These are phyloP conservation scores for Suhomyces xylopsoci DNA, from an alignment of 805 yeast genomes.

Conservation along the genomic window DNA sequence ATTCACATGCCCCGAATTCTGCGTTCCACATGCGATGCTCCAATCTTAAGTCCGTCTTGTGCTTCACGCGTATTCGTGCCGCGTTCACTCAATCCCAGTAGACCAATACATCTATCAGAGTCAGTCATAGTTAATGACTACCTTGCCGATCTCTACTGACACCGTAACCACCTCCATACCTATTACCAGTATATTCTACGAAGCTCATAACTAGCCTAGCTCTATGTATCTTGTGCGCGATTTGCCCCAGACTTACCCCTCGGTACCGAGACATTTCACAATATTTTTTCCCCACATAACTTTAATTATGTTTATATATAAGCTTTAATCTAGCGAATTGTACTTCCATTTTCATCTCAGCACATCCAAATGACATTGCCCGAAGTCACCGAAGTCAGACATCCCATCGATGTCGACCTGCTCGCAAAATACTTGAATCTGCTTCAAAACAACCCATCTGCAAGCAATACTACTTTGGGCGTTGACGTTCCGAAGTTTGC, in stretches of 20 bases:
- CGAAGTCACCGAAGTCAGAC: slow-evolving; percentile 33
- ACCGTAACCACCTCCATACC: too few relatives aligned
- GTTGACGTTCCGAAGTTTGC: slow-evolving; percentile 15
- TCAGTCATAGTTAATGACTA: too few relatives aligned
- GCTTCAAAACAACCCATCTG: not conserved
- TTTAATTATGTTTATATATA: not conserved
- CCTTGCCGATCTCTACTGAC: not conserved
- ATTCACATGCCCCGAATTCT: not conserved
- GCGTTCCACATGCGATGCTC: not conserved
- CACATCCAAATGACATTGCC: slow-evolving; percentile 11
- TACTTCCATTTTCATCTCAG: not conserved
- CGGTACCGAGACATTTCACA: not conserved
- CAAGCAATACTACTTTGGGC: slow-evolving; percentile 20
- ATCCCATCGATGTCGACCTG: slow-evolving; percentile 25
- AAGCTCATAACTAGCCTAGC: not conserved
- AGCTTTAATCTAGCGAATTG: not conserved
- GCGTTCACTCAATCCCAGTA: not conserved
- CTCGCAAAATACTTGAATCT: slow-evolving; percentile 21
- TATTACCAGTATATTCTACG: too few relatives aligned
- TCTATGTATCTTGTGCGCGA: not conserved
- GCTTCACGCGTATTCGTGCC: not conserved
- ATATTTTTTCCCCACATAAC: not conserved
- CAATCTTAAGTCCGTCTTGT: not conserved
- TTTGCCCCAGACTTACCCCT: not conserved
- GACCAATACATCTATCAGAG: not conserved